Evolutionary conservation across 139 green algal genomes (phyloP).

Genomic region (Zygnema cylindricum): DNA sequence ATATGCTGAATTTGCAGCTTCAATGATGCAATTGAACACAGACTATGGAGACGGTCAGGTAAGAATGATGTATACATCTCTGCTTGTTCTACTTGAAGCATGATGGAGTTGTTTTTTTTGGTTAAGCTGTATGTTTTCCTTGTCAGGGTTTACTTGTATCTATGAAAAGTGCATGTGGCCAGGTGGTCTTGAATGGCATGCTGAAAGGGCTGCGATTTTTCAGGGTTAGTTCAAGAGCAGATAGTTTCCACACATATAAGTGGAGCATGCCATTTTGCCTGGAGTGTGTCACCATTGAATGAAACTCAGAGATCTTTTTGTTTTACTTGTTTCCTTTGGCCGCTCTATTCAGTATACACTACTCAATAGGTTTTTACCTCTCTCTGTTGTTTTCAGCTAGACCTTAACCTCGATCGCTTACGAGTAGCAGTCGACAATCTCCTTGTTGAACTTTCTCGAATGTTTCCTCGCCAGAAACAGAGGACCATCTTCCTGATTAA

Average conservation of each 20-base stretch:
- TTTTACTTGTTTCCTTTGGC: too few relatives aligned
- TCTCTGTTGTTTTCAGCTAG: too few relatives aligned
- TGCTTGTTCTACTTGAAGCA: neutral
- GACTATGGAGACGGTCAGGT: conserved; percentile 58
- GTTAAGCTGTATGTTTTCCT: neutral
- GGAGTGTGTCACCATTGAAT: too few relatives aligned
- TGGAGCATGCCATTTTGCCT: too few relatives aligned
- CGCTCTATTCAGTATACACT: too few relatives aligned
- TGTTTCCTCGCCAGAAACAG: conserved; percentile 61
- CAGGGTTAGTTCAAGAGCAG: too few relatives aligned
- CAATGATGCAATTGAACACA: conserved; percentile 82
- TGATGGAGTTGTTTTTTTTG: conserved; percentile 3
- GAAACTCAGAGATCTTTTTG: too few relatives aligned
- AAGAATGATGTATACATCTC: neutral
- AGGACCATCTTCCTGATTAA: conserved; percentile 86
- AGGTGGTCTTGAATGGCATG: too few relatives aligned
- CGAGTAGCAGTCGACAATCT: conserved; percentile 71
- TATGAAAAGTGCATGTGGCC: too few relatives aligned
- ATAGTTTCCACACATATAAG: too few relatives aligned
- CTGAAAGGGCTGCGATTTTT: neutral
- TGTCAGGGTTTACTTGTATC: too few relatives aligned
- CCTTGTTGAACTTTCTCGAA: conserved; percentile 68
- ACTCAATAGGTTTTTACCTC: too few relatives aligned
- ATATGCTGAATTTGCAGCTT: conserved; percentile 78
- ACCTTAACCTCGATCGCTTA: conserved; percentile 77